Conservation (phyloP, 352 stramenopile genomes). For the Saprolegnia parasitica region DNA sequence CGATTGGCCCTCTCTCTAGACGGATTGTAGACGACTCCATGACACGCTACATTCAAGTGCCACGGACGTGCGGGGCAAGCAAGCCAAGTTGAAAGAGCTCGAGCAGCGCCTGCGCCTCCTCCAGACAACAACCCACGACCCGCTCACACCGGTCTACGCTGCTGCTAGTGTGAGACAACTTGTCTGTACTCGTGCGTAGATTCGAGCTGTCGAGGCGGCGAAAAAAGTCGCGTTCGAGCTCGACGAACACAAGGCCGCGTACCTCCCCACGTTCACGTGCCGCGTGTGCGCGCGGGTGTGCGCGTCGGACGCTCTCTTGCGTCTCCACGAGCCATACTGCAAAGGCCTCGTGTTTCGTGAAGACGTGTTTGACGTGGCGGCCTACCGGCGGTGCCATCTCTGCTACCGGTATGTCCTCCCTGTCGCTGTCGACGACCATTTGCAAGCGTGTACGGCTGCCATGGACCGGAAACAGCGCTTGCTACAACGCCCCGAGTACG, state of each 20-base stretch:
- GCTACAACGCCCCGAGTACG: not conserved
- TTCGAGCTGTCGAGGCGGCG: not conserved
- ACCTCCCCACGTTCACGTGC: not conserved
- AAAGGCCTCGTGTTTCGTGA: not conserved
- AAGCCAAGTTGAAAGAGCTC: not conserved
- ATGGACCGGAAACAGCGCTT: not conserved
- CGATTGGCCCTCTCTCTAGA: no score
- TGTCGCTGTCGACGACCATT: not conserved
- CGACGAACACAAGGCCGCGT: not conserved
- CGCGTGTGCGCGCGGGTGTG: not conserved
- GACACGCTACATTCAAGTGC: not conserved
- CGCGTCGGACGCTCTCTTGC: not conserved
- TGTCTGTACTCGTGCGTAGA: not conserved
- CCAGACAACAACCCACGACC: not conserved
- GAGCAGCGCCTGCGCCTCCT: not conserved
- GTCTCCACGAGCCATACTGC: slow-evolving; percentile 7
- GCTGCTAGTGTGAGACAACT: no score
- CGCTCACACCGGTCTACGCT: slow-evolving; percentile 1
- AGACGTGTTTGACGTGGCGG: not conserved
- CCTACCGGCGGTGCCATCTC: not conserved
- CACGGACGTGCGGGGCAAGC: not conserved
- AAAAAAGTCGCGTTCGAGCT: slow-evolving; percentile 3
- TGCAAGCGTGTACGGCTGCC: not conserved
- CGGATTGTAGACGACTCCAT: not conserved
- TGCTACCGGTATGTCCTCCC: slow-evolving; percentile 1